A percentile compares a stretch with the other conserved stretches of the same genome.
phyloP scores from a whole-genome alignment of 2,329 filamentous ascomycete genomes.

The Aspergillus sp. region DNA sequence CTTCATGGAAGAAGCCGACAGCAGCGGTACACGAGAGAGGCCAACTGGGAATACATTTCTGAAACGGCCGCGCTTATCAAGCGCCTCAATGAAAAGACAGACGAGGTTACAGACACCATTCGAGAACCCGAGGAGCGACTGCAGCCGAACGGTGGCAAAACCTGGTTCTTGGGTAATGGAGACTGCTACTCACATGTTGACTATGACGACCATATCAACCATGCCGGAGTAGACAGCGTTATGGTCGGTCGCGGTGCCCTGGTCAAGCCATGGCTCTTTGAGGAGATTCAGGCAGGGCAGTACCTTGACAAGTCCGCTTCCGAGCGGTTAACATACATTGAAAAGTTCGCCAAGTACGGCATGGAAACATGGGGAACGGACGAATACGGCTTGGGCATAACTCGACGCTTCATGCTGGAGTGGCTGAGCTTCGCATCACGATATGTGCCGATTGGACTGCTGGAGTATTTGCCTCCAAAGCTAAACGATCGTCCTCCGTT shows the following conservation, averaged over 20 bases:
- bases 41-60: constrained; percentile 95
- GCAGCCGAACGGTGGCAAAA: constrained; percentile 69
- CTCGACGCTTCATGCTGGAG: constrained; percentile 88
- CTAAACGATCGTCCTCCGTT: constrained; percentile 88
- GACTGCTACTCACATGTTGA: constrained; percentile 94
- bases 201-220: constrained; percentile 76
- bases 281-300: constrained; percentile 89
- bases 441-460: constrained; percentile 85
- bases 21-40: constrained; percentile 87
- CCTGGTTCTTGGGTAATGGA: constrained; percentile 95
- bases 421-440: constrained; percentile 93
- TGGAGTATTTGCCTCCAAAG: constrained; percentile 85
- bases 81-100: constrained; percentile 72
- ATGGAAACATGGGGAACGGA: constrained; percentile 95
- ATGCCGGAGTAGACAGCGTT: constrained; percentile 84
- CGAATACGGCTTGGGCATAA: constrained; percentile 89
- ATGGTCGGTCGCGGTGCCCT: constrained; percentile 97
- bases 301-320: constrained; percentile 93
- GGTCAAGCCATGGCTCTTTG: constrained; percentile 98
- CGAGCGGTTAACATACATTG: constrained; percentile 82
- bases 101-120: constrained; percentile 73
- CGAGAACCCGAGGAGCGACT: constrained; percentile 76
- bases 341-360: constrained; percentile 88
- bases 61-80: constrained; percentile 86
- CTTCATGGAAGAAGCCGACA: constrained; percentile 92